Evolutionary conservation across 352 stramenopile genomes (phyloP).

Genomic region (Phytophthora cactorum): DNA sequence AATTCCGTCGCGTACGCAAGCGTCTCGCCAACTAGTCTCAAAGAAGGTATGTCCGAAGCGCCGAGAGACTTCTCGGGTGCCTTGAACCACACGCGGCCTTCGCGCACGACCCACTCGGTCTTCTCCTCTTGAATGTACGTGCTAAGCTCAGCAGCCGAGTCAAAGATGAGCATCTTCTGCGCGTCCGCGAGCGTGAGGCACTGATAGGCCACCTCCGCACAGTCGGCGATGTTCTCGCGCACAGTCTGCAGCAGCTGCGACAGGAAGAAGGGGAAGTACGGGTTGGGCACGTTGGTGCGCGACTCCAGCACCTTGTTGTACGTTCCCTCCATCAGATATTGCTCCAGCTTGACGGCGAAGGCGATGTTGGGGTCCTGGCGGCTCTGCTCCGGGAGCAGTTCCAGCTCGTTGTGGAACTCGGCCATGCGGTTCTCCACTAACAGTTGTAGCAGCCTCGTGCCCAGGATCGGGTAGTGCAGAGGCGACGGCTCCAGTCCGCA

Average conservation of each 20-base stretch:
- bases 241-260: slow-evolving; percentile 94
- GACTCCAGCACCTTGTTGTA: slow-evolving; percentile 94
- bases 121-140: slow-evolving; percentile 90
- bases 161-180: slow-evolving; percentile 94
- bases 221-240: slow-evolving; percentile 96
- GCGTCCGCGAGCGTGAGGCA: slow-evolving; percentile 88
- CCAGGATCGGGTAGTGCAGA: slow-evolving; percentile 88
- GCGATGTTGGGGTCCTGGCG: slow-evolving; percentile 86
- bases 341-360: slow-evolving; percentile 91
- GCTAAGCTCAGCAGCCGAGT: slow-evolving; percentile 76
- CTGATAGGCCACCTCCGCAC: slow-evolving; percentile 94
- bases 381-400: slow-evolving; percentile 86
- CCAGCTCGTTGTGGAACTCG: slow-evolving; percentile 94
- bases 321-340: slow-evolving; percentile 93
- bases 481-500: slow-evolving; percentile 56
- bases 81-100: slow-evolving; percentile 91
- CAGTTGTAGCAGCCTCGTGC: slow-evolving; percentile 89
- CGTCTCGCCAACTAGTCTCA: slow-evolving; percentile 95
- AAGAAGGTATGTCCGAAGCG: slow-evolving; percentile 93
- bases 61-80: slow-evolving; percentile 85
- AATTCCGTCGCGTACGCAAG: slow-evolving; percentile 97
- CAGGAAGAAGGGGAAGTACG: slow-evolving; percentile 95
- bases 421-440: slow-evolving; percentile 93
- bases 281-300: slow-evolving; percentile 88
- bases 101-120: slow-evolving; percentile 92